Evolutionary conservation across 257 asterid genomes (phyloP), one percentile per base, ranked within the genome.

Genomic region (Solanum raphanifolium): DNA sequence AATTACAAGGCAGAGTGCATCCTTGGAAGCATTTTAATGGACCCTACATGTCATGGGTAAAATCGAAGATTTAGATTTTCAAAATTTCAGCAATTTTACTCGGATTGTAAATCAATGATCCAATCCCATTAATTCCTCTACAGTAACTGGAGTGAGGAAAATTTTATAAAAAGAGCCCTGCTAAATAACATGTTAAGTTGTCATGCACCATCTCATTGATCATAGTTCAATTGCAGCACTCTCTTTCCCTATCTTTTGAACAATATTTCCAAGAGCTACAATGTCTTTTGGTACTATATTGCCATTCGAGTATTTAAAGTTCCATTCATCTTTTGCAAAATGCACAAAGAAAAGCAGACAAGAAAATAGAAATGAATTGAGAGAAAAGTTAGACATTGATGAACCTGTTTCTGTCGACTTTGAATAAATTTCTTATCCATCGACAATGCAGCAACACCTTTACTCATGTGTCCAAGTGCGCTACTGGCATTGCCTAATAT

Each of bases 381-480:
- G 73, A 65, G 35, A 27, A 13, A 86, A 72, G 75, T 72, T 66
- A 32, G 46, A 87, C 83, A 18, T 62, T 10, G 23, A 65, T n/a
- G 31, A 82, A 95, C 99, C 98, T 97, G 95, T 90, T 95, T 94
- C 94, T 95, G 98, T 52, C 99, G 99, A 90, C 99, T 94, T 91
- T 97, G 99, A 87, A 97, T 97, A 91, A 97, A 97, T 92, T 97
- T 97, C 91, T 94, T 96, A 92, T 97, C 99, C 99, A 97, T 97
- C 83, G 99, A 97, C 92, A 97, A 92, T 68, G 99, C 99, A 86
- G 99, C 99, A 90, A 97, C 99, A 87, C 99, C 99, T 93, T 97
- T 97, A 96, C 99, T 97, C 99, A 97, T 97, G 90, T 97, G 99
- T 85, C 99, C 99, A 88, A 97, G 98, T 84, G 99, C 99, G 90